Base-by-base conservation (phyloP, 345 rosid species). In the Salix caprea region DNA sequence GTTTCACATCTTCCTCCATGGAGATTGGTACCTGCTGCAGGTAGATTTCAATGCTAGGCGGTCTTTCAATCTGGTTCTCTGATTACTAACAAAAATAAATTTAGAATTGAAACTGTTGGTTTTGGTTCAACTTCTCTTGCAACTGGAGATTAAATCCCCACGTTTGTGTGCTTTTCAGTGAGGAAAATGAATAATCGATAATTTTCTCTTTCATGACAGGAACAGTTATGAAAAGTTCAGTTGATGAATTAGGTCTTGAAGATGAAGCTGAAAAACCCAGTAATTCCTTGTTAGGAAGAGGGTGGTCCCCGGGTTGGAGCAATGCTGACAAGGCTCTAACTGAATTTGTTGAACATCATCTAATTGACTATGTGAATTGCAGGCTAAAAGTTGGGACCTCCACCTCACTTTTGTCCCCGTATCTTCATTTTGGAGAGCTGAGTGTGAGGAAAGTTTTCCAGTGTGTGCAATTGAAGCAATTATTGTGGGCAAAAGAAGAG, bases 291-390 rank as follows among this genome's bases (percentile, higher is more conserved):
- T 75, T 95, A 79, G 92, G 96, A 70, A 89, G 96, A 83, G 97
- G 85, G 54, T 95, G 99, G 99, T 89, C 93, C 12, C 97, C 99
- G 1, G 99, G 99, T 23, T 93, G 99, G 97, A 78, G 85, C 84
- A 88, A 89, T n/a, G 99, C 96, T 65, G 91, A 90, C 69, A 90
- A 89, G 85, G 79, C 80, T 74, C 82, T 93, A 70, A 83, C 74
- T 7, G 97, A 90, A 78, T 93, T 90, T 83, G 76, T 86, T 36
- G 97, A 95, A 76, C 83, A 83, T 13, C 94, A 91, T 42, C 80
- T 95, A 74, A 23, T 83, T 72, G 80, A 74, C 44, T 92, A 92
- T 79, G 87, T 90, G 10, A 82, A 89, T 77, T 88, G 80, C 68
- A 88, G 95, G 78, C 82, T 77, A 54, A 89, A 82, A 79, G 90